A percentile compares a stretch with the other conserved stretches of the same genome.
These are phyloP conservation scores for Dioscorea cayenensis DNA, from an alignment of 116 monocot genomes.

Conservation along the genomic window DNA sequence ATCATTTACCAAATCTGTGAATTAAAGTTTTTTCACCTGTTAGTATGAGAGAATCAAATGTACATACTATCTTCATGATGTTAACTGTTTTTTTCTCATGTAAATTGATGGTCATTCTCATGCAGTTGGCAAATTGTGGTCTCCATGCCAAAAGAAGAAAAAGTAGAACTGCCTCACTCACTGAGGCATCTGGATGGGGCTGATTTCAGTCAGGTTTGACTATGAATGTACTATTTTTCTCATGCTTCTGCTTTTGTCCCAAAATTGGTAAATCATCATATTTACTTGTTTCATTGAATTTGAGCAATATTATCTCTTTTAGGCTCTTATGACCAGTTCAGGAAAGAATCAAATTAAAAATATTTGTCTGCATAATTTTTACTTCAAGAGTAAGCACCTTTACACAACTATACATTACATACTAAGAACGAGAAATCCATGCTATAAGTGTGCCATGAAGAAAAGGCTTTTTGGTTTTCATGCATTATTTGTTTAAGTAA, in stretches of 20 bases:
- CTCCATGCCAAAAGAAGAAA: conserved; percentile 52
- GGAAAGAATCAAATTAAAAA: neutral
- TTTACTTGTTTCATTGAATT: neutral
- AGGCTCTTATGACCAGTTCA: neutral
- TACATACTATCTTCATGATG: neutral
- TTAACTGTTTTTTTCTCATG: neutral
- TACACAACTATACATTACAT: no score
- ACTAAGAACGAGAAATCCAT: no score
- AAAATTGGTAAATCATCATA: neutral
- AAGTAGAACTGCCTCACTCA: conserved; percentile 56
- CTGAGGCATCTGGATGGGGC: conserved; percentile 39
- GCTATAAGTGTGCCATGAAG: no score
- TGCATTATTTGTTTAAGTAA: no score
- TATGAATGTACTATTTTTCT: neutral
- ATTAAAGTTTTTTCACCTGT: no score
- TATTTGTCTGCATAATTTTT: neutral
- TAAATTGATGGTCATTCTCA: neutral
- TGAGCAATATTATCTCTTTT: neutral
- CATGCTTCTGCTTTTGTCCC: neutral
- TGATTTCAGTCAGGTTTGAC: conserved; percentile 43
- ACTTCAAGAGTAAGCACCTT: no score
- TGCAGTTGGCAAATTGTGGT: conserved; percentile 86
- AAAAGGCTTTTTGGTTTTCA: no score
- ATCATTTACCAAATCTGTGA: no score
- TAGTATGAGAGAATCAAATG: no score